A percentile compares a stretch with the other conserved stretches of the same genome.
Conservation (phyloP, 2,329 filamentous ascomycete genomes). For the Diaporthe ilicicola region DNA sequence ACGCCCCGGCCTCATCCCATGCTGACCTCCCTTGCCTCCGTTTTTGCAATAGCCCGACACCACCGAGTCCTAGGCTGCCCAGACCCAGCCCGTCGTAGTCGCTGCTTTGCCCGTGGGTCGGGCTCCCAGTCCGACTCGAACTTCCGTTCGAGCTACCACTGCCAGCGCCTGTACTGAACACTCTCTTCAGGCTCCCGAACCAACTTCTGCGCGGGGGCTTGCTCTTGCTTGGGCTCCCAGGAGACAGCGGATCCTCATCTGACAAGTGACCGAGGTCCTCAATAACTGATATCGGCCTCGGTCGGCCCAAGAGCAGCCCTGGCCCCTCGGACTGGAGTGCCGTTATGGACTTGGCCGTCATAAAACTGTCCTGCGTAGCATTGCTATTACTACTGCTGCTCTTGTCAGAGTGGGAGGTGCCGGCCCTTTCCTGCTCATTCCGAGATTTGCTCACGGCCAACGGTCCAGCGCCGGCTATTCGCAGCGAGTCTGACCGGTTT, state of each 20-base stretch:
- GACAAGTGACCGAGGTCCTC: slow-evolving; percentile 34
- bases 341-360: slow-evolving; percentile 62
- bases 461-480: slow-evolving; percentile 41
- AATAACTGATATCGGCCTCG: slow-evolving; percentile 24
- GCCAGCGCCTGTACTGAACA: slow-evolving; percentile 59
- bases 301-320: slow-evolving; percentile 50
- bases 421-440: slow-evolving; percentile 37
- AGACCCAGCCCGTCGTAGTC: slow-evolving; percentile 54
- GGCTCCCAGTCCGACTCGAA: slow-evolving; percentile 37
- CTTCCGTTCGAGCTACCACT: slow-evolving; percentile 38
- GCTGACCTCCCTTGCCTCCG: slow-evolving; percentile 64
- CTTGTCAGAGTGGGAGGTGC: slow-evolving; percentile 39
- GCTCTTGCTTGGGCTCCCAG: slow-evolving; percentile 65
- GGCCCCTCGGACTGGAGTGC: slow-evolving; percentile 63
- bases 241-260: slow-evolving; percentile 44
- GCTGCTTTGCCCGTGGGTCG: slow-evolving; percentile 44
- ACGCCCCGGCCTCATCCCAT: slow-evolving; percentile 50
- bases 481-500: slow-evolving; percentile 46
- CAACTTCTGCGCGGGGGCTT: slow-evolving; percentile 67
- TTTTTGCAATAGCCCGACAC: slow-evolving; percentile 52
- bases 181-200: slow-evolving; percentile 73
- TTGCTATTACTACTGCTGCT: slow-evolving; percentile 49
- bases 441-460: not conserved
- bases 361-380: slow-evolving; percentile 49
- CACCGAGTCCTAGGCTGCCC: slow-evolving; percentile 50